phyloP scores from a whole-genome alignment of 2,329 filamentous ascomycete species.

The Pseudovirgaria hyperparasitica region DNA sequence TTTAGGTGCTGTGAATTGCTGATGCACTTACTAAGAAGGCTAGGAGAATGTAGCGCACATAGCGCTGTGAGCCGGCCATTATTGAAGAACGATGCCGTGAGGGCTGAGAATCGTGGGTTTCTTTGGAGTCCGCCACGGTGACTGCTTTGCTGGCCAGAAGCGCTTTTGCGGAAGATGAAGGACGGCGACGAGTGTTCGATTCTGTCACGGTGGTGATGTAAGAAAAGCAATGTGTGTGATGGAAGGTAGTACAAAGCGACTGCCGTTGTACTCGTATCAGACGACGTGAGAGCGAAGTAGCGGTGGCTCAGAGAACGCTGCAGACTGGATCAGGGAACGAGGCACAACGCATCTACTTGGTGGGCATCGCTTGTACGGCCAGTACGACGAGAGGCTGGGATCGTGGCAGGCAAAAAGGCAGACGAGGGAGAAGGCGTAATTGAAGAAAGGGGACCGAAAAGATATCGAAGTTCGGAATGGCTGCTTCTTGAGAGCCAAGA shows the following conservation, averaged over 20 bases:
- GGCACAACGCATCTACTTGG: too few relatives aligned
- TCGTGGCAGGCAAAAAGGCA: conserved; percentile 1
- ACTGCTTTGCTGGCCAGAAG: not conserved
- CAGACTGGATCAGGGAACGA: too few relatives aligned
- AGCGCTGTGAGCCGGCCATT: conserved; percentile 61
- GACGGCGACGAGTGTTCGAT: too few relatives aligned
- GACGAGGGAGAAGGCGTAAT: conserved; percentile 3
- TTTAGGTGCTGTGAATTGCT: conserved; percentile 1
- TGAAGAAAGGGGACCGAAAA: conserved; percentile 9
- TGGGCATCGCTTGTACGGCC: conserved; percentile 1
- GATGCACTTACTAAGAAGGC: conserved; percentile 61
- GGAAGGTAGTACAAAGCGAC: too few relatives aligned
- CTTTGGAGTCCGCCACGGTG: conserved; percentile 7
- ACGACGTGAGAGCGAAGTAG: not conserved
- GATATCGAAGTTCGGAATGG: too few relatives aligned
- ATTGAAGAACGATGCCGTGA: conserved; percentile 35
- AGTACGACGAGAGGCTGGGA: not conserved
- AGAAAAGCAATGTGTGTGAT: too few relatives aligned
- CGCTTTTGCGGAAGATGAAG: too few relatives aligned
- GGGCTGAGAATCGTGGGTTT: conserved; percentile 10
- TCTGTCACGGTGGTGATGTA: too few relatives aligned
- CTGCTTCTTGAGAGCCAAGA: too few relatives aligned
- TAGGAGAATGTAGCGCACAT: conserved; percentile 61
- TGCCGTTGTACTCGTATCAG: not conserved
- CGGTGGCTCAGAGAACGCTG: too few relatives aligned